Conservation (phyloP, 2,329 filamentous ascomycete genomes). For the Cordyceps cicadae region DNA sequence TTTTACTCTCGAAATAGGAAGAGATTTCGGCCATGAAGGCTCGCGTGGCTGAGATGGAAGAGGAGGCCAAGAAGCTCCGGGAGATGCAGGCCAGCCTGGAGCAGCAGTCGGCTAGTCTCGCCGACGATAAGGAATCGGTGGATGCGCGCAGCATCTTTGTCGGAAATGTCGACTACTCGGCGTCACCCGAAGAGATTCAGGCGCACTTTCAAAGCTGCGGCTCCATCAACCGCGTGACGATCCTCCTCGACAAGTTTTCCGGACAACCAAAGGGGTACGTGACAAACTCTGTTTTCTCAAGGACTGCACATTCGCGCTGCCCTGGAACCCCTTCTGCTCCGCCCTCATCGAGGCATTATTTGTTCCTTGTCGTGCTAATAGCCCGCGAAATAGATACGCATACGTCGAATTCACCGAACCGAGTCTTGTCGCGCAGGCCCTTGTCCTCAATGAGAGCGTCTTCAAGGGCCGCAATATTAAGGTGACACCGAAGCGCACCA, state of each 20-base stretch:
- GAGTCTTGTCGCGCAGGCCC: slow-evolving; percentile 80
- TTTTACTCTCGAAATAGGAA: slow-evolving; percentile 39
- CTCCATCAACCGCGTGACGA: slow-evolving; percentile 95
- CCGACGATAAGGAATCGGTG: slow-evolving; percentile 91
- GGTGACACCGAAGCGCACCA: slow-evolving; percentile 90
- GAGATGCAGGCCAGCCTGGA: slow-evolving; percentile 85
- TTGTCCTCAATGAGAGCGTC: slow-evolving; percentile 92
- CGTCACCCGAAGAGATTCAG: slow-evolving; percentile 95
- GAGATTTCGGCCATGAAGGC: slow-evolving; percentile 84
- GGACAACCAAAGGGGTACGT: slow-evolving; percentile 97
- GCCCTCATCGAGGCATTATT: background rate
- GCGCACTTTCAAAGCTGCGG: slow-evolving; percentile 96
- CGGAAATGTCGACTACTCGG: slow-evolving; percentile 96
- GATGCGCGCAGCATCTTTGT: slow-evolving; percentile 96
- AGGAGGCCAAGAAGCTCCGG: slow-evolving; percentile 75
- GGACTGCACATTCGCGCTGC: background rate
- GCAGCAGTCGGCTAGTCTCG: slow-evolving; percentile 71
- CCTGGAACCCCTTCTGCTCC: background rate
- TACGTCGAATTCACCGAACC: slow-evolving; percentile 98
- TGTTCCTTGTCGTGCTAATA: slow-evolving; percentile 13
- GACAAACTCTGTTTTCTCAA: background rate
- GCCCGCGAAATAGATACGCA: slow-evolving; percentile 61
- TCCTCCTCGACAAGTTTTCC: slow-evolving; percentile 94
- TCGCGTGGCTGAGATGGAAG: slow-evolving; percentile 82
- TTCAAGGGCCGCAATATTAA: slow-evolving; percentile 95